Evolutionary conservation across 257 asterid genomes (phyloP).

Genomic region (Thymus mandschuricus): DNA sequence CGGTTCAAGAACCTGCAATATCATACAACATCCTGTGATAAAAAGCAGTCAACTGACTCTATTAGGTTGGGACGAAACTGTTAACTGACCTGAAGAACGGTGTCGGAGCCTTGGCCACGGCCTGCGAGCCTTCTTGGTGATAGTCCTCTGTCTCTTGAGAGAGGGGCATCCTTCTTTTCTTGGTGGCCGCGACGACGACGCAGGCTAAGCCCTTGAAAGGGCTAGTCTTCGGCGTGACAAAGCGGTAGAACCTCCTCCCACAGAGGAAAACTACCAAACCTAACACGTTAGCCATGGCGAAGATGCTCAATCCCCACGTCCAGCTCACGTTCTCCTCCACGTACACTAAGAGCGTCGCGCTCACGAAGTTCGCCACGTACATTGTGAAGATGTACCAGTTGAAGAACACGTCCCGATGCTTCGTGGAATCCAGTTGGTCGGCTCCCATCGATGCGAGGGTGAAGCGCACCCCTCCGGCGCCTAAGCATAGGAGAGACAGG

Average conservation of each 20-base stretch:
- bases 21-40: no score
- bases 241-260: conserved; percentile 49
- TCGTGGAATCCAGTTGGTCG: conserved; percentile 49
- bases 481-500: conserved; percentile 53
- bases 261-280: conserved; percentile 48
- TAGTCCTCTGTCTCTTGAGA: conserved; percentile 45
- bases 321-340: conserved; percentile 65
- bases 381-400: conserved; percentile 65
- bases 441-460: conserved; percentile 78
- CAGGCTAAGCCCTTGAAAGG: conserved; percentile 60
- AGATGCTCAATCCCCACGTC: conserved; percentile 54
- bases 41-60: no score
- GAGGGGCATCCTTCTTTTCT: conserved; percentile 48
- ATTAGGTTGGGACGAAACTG: no score
- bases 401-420: conserved; percentile 53
- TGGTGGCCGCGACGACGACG: conserved; percentile 51
- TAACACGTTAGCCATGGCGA: conserved; percentile 50
- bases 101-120: conserved; percentile 30
- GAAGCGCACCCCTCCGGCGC: conserved; percentile 65
- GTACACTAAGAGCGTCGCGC: conserved; percentile 57
- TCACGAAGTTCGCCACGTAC: conserved; percentile 47
- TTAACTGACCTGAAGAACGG: conserved; percentile 35
- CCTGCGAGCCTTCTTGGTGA: conserved; percentile 30
- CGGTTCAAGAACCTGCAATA: conserved; percentile 63
- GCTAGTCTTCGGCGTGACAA: conserved; percentile 52